Evolutionary conservation across 2,329 filamentous ascomycete species (phyloP).

Genomic region (Furcasterigmium sp.): DNA sequence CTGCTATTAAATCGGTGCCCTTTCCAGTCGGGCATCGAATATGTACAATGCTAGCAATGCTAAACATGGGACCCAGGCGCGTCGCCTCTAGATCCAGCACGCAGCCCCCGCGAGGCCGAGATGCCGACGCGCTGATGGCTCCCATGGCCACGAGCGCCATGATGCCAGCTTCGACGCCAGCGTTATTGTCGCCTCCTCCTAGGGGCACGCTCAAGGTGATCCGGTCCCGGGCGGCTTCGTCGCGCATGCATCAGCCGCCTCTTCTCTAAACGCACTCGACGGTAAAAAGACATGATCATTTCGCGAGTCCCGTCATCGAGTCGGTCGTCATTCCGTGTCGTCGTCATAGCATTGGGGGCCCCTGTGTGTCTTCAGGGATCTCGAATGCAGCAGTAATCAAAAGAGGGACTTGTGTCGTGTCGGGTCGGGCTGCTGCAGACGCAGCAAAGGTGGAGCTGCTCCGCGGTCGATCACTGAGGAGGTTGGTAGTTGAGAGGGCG

Average conservation of each 20-base stretch:
- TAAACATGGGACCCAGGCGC: too few species aligned
- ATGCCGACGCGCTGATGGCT: too few species aligned
- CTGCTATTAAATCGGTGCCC: neutral
- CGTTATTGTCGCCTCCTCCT: too few species aligned
- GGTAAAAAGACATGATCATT: neutral
- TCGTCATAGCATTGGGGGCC: neutral
- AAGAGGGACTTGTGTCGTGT: neutral
- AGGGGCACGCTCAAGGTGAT: too few species aligned
- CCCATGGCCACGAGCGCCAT: too few species aligned
- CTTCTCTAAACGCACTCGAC: neutral
- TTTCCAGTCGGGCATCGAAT: neutral
- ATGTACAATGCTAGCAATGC: neutral
- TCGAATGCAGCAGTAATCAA: neutral
- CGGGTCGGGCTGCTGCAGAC: neutral
- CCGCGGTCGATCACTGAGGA: slow-evolving; percentile 41
- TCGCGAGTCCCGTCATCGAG: neutral
- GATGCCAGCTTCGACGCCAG: too few species aligned
- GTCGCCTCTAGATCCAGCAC: too few species aligned
- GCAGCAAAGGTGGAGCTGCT: slow-evolving; percentile 3
- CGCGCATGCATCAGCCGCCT: too few species aligned
- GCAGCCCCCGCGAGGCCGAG: too few species aligned
- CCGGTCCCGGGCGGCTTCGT: too few species aligned
- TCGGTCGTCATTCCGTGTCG: neutral
- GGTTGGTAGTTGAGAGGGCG: slow-evolving; percentile 82
- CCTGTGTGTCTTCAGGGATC: neutral